These are phyloP conservation scores for Penicillium paradoxum DNA, from an alignment of 495 filamentous ascomycete genomes.

Conservation along the genomic window DNA sequence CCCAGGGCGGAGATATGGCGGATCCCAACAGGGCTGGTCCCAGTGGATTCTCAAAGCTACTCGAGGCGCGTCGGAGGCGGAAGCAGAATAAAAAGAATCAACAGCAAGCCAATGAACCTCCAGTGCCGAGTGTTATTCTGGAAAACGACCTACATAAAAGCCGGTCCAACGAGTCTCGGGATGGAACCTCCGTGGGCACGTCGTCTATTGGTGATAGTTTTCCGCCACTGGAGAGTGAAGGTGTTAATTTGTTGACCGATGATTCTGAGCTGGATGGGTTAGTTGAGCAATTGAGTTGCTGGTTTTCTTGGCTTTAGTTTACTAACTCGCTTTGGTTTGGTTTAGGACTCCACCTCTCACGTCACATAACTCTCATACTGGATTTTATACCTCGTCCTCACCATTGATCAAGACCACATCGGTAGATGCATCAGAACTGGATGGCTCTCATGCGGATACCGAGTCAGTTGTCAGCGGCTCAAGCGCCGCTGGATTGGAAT, in stretches of 20 bases:
- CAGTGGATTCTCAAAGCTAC: constrained; percentile 50
- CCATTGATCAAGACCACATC: constrained; percentile 63
- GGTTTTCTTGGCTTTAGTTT: constrained; percentile 15
- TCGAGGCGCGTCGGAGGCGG: constrained; percentile 42
- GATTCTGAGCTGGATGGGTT: constrained; percentile 69
- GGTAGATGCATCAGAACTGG: constrained; percentile 30
- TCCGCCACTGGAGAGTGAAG: constrained; percentile 22
- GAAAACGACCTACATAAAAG: constrained; percentile 21
- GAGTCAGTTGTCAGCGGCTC: constrained; percentile 31
- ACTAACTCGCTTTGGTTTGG: constrained; percentile 14
- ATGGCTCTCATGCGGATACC: constrained; percentile 20
- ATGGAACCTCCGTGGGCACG: constrained; percentile 17
- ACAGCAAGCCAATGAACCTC: constrained; percentile 26
- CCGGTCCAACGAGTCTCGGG: constrained; percentile 26
- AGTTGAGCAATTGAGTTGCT: constrained; percentile 28
- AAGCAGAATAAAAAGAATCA: constrained; percentile 40
- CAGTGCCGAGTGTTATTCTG: constrained; percentile 17
- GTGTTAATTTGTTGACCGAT: constrained; percentile 59
- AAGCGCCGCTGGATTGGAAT: constrained; percentile 24
- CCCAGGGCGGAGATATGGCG: constrained; percentile 34
- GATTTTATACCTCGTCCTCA: constrained; percentile 76
- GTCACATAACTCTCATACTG: constrained; percentile 70
- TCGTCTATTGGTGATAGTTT: constrained; percentile 30
- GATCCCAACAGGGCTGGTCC: constrained; percentile 34
- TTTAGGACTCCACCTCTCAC: constrained; percentile 58